These are phyloP conservation scores for Globisporangium echinulatum DNA, from an alignment of 352 stramenopile species.

Conservation along the genomic window DNA sequence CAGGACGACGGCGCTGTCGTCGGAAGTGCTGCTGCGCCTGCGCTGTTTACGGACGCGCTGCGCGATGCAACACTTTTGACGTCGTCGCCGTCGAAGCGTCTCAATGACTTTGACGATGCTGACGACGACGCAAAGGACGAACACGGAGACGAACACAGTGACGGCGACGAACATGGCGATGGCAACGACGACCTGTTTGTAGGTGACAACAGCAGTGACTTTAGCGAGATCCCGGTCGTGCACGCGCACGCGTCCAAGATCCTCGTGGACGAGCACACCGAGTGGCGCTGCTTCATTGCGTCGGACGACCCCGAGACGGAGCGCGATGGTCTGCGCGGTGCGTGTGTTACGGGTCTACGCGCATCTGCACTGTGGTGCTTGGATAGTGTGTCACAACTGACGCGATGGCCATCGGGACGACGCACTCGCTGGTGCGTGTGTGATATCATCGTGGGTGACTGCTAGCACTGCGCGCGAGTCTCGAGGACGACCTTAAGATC, in stretches of 20 bases:
- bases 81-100: background rate
- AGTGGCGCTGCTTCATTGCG: conserved; percentile 61
- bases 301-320: conserved; percentile 60
- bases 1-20: background rate
- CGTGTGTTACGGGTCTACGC: no score
- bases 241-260: conserved; percentile 48
- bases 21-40: background rate
- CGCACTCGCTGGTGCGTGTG: background rate
- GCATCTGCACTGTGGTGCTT: no score
- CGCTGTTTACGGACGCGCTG: background rate
- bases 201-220: background rate
- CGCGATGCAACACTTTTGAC: background rate
- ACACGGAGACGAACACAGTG: background rate
- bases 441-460: no score
- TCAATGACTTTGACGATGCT: background rate
- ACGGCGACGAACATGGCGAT: background rate
- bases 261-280: conserved; percentile 47
- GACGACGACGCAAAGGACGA: background rate
- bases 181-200: background rate
- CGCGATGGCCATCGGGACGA: background rate
- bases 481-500: conserved; percentile 52
- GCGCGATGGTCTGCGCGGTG: conserved; percentile 50
- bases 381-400: background rate
- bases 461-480: conserved; percentile 44
- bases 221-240: conserved; percentile 65